phyloP scores from a whole-genome alignment of 2,329 filamentous ascomycete genomes.

The Ophiocordyceps sinensis region DNA sequence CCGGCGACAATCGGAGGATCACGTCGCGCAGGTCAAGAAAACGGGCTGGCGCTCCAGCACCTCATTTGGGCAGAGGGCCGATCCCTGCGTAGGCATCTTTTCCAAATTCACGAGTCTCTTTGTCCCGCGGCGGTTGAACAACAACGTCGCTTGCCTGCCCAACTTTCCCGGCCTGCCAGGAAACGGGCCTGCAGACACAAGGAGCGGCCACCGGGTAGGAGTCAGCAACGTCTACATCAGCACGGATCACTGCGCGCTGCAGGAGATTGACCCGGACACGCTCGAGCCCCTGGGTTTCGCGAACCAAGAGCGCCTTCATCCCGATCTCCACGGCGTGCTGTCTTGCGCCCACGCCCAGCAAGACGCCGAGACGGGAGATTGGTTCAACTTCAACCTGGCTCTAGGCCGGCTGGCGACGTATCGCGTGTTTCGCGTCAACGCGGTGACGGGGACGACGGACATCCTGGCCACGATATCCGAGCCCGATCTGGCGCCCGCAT shows the following conservation, averaged over 20 bases:
- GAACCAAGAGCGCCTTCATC: conserved; percentile 47
- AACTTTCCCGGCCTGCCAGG: conserved; percentile 44
- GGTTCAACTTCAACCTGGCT: conserved; percentile 72
- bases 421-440: conserved; percentile 52
- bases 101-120: conserved; percentile 55
- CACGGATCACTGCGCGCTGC: conserved; percentile 38
- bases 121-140: conserved; percentile 26
- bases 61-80: conserved; percentile 56
- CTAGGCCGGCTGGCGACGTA: conserved; percentile 45
- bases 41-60: conserved; percentile 41
- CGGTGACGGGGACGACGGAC: conserved; percentile 47
- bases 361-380: conserved; percentile 58
- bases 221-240: conserved; percentile 6
- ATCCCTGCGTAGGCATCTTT: conserved; percentile 63
- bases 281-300: conserved; percentile 57
- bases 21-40: conserved; percentile 44
- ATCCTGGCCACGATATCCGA: conserved; percentile 54
- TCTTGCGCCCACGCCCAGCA: conserved; percentile 58
- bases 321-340: conserved; percentile 49
- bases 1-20: conserved; percentile 48
- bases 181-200: neutral
- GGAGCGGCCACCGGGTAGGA: conserved; percentile 19
- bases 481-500: conserved; percentile 40
- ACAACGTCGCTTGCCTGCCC: conserved; percentile 50
- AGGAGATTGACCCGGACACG: conserved; percentile 53